phyloP scores from a whole-genome alignment of 140 eudicot genomes.

The Bidens hawaiensis region DNA sequence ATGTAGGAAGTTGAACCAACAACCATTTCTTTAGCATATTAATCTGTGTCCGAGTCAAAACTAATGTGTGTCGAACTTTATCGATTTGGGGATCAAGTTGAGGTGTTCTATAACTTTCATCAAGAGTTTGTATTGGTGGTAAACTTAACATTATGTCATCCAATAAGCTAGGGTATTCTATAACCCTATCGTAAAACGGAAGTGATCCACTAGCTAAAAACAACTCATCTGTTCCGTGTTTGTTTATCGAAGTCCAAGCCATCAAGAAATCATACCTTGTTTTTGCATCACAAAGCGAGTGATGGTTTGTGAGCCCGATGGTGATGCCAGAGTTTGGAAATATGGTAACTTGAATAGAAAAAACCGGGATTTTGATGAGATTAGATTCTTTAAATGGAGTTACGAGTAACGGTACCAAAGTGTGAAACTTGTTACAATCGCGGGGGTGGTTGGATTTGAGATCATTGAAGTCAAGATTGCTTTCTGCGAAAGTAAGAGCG shows the following conservation, averaged over 20 bases:
- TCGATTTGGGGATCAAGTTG: not conserved
- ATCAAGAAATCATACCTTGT: slow-evolving; percentile 23
- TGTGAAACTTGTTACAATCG: slow-evolving; percentile 24
- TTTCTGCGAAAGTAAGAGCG: no score
- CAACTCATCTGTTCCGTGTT: slow-evolving; percentile 22
- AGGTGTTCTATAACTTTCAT: no score
- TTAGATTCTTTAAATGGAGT: not conserved
- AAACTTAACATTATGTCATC: slow-evolving; percentile 1
- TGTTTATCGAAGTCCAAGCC: slow-evolving; percentile 31
- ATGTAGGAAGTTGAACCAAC: not conserved
- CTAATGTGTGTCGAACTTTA: slow-evolving; percentile 24
- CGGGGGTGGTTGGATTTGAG: slow-evolving; percentile 33
- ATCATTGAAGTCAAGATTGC: slow-evolving; percentile 18
- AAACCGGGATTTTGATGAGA: slow-evolving; percentile 1
- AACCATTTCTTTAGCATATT: slow-evolving; percentile 26
- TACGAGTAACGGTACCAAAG: slow-evolving; percentile 25
- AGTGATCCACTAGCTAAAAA: slow-evolving; percentile 2
- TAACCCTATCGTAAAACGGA: slow-evolving; percentile 34
- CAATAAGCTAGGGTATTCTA: no score
- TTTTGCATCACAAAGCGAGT: no score
- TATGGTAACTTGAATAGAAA: no score
- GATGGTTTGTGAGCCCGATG: slow-evolving; percentile 33
- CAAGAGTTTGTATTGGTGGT: no score
- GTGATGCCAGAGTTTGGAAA: slow-evolving; percentile 31
- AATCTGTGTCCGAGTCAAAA: slow-evolving; percentile 20